Base-by-base conservation (phyloP, 768 basidiomycete genomes). In the Lyophyllum atratum region DNA sequence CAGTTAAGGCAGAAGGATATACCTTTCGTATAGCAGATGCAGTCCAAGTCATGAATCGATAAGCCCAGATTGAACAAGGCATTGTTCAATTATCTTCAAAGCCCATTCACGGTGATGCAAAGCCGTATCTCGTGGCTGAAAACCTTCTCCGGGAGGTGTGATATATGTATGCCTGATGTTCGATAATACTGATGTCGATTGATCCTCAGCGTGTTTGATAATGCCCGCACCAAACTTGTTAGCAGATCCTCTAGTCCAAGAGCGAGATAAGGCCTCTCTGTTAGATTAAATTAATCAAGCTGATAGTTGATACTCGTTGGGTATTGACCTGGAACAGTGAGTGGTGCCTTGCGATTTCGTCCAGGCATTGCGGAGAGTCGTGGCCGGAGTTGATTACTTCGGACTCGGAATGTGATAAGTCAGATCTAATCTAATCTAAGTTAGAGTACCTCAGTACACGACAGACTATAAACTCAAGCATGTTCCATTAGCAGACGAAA, bases 141-240 rank as follows among this genome's bases (percentile, higher is more conserved):
- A 99, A 0, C 97, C 97, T 75, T 98, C 94, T 2, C 97, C 97
- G 3, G 96, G 93, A 5, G 97, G 97, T 2, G 97, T 98, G 63
- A 98, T 92, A 70, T 98, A 98, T n/a, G 97, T 99, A 66, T 98
- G 97, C 61, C 97, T 84, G 60, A 98, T 80, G 66, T 99, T 99
- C 22, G 94, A 91, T 6, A 98, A 81, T 14, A 98, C 92, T 22
- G 78, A 76, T 1, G 88, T 84, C 29, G 85, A 83, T 22, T 89
- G 87, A 69, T 93, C 82, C 22, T 84, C 78, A 17, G 80, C 78
- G 68, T 99, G 97, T 64, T 84, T 84, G 72, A 98, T 92, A 48
- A 98, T 79, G 10, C 97, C 97, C 19, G 90, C 92, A 11, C 97
- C 97, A 29, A 99, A 82, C 72, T 99, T 99, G 76, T 99, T 99